phyloP scores from a whole-genome alignment of 495 filamentous ascomycete genomes.

The Evernia prunastri region DNA sequence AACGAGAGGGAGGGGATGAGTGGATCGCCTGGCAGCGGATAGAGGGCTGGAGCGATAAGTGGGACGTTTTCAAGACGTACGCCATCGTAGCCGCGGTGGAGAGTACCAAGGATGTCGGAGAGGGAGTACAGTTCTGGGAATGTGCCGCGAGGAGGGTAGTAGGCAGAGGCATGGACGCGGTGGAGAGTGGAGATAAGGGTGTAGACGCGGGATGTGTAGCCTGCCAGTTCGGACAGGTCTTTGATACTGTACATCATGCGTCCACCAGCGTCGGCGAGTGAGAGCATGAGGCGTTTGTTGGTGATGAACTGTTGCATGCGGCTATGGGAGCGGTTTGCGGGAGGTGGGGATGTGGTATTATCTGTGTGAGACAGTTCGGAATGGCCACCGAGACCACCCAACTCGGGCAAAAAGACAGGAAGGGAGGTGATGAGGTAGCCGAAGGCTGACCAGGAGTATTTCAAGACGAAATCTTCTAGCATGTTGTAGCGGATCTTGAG shows the following conservation, averaged over 20 bases:
- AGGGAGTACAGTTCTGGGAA: slow-evolving; percentile 78
- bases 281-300: slow-evolving; percentile 97
- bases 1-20: slow-evolving; percentile 83
- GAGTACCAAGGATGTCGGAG: slow-evolving; percentile 84
- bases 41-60: slow-evolving; percentile 74
- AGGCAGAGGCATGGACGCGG: slow-evolving; percentile 83
- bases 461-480: slow-evolving; percentile 95
- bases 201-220: slow-evolving; percentile 94
- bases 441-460: slow-evolving; percentile 97
- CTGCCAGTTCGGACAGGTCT: slow-evolving; percentile 87
- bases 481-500: slow-evolving; percentile 98
- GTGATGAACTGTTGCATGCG: slow-evolving; percentile 99
- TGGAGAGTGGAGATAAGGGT: slow-evolving; percentile 91
- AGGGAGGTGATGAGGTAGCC: slow-evolving; percentile 90
- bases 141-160: slow-evolving; percentile 60
- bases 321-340: slow-evolving; percentile 59
- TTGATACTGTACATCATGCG: slow-evolving; percentile 99
- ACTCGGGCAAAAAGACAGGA: slow-evolving; percentile 90
- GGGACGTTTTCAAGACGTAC: slow-evolving; percentile 91
- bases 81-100: slow-evolving; percentile 89
- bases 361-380: slow-evolving; percentile 50
- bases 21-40: slow-evolving; percentile 79
- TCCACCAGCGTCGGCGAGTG: slow-evolving; percentile 90
- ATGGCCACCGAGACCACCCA: slow-evolving; percentile 74
- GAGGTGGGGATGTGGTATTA: slow-evolving; percentile 22